Conservation (phyloP, 2,329 filamentous ascomycete species). For the Apiospora hydei region DNA sequence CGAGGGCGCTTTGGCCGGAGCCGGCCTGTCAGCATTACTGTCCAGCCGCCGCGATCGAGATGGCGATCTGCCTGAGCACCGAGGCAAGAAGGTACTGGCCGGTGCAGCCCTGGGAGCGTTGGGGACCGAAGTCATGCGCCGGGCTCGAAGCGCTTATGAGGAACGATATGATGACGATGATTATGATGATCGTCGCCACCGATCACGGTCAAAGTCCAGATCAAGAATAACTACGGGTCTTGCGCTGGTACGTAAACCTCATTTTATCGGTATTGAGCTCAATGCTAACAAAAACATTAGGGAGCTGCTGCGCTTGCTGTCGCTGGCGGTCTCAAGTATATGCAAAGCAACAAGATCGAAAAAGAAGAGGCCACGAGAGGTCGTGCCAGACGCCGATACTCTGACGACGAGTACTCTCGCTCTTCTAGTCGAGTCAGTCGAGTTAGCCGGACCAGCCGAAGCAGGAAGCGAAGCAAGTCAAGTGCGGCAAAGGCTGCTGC, state of each 20-base stretch:
- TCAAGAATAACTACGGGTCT: conserved; percentile 65
- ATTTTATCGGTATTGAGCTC: neutral
- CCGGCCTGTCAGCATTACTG: conserved; percentile 66
- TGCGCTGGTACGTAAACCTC: conserved; percentile 56
- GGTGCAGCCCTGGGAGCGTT: conserved; percentile 69
- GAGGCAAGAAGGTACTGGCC: conserved; percentile 65
- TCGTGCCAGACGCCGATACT: conserved; percentile 58
- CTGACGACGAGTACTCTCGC: conserved; percentile 52
- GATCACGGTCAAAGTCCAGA: conserved; percentile 46
- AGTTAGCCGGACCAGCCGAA: conserved; percentile 52
- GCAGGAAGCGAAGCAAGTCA: conserved; percentile 49
- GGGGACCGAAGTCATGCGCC: conserved; percentile 66
- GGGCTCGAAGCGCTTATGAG: conserved; percentile 68
- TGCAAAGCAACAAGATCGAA: conserved; percentile 65
- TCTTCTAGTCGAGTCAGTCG: conserved; percentile 51
- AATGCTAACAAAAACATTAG: conserved; percentile 29
- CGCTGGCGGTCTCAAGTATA: conserved; percentile 70
- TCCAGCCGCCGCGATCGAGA: conserved; percentile 60
- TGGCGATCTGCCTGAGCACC: conserved; percentile 57
- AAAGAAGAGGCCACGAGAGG: conserved; percentile 66
- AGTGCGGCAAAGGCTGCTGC: conserved; percentile 61
- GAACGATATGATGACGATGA: conserved; percentile 54
- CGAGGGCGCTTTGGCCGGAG: conserved; percentile 70
- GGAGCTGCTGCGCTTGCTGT: conserved; percentile 67
- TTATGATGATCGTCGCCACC: conserved; percentile 44